phyloP scores from a whole-genome alignment of 1,139 yeast species.

The Sugiyamaella japonica region DNA sequence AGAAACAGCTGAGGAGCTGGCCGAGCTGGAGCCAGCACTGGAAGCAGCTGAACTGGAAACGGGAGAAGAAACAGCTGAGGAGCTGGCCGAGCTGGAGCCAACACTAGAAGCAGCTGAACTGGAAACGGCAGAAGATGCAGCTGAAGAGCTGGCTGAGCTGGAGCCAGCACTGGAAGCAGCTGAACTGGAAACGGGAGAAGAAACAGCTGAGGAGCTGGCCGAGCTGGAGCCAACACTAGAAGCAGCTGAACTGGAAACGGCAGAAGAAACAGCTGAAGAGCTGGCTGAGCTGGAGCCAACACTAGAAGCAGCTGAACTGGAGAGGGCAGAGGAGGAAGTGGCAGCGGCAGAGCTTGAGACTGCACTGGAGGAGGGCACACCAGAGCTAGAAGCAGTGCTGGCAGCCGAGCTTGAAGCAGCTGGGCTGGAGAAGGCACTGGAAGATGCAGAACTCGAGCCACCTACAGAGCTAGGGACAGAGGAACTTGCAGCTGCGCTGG shows the following conservation, averaged over 20 bases:
- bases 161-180: not conserved
- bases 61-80: not conserved
- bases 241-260: constrained; percentile 1
- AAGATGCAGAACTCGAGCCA: constrained; percentile 20
- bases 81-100: not conserved
- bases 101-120: not conserved
- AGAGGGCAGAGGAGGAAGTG: not conserved
- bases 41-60: not conserved
- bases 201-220: not conserved
- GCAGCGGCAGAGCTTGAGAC: not conserved
- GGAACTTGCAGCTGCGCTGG: no score
- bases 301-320: not conserved
- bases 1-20: not conserved
- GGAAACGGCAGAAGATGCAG: no score
- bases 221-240: constrained; percentile 1
- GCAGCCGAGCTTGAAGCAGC: constrained; percentile 15
- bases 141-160: no score
- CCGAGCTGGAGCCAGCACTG: not conserved
- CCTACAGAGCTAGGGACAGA: no score
- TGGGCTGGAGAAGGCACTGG: constrained; percentile 1
- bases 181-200: not conserved
- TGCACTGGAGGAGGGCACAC: no score
- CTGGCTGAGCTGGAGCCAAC: not conserved
- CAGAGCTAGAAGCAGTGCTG: not conserved
- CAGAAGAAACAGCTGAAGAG: not conserved